Base-by-base conservation (phyloP, 2,329 filamentous ascomycete species). In the Diaporthe caulivora region DNA sequence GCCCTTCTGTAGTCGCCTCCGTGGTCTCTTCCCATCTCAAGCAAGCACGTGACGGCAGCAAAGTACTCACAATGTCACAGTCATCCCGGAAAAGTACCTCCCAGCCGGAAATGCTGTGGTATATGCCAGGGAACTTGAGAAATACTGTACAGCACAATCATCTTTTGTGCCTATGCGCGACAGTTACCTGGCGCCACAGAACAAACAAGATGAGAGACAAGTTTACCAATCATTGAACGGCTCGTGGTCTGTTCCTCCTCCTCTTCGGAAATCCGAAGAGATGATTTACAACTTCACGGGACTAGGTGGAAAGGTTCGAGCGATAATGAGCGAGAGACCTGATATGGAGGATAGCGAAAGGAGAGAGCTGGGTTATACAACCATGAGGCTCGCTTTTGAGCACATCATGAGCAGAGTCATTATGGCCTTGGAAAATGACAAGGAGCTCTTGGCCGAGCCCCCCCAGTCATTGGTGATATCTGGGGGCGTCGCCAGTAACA, bases 401-500 rank as follows among this genome's bases (percentile, higher is more conserved):
- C 96, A 98, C 84, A 86, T 98, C 34, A 92, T 91, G 1, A 93
- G 91, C 76, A 89, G 96, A 13, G 87, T 97, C 2, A 81, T 96
- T 18, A 85, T 97, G 55, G 93, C 90, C 0, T 85, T 98, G 13
- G 79, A 83, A 17, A 80, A 34, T 24, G 47, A 75, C 53, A 53
- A 72, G 47, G 57, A 73, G 40, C 75, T 72, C 26, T 21, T 44
- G 34, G 65, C 68, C 24, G 13, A 51, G 18, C n/a, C 80, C 53
- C 83, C 92, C 10, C 82, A 84, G 11, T 92, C 92, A 0, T 84
- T 98, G 6, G 94, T 98, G 13, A 88, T 98, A 5, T 93, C 95
- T 51, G 97, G 97, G 40, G 97, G 97, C 31, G 97, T 99, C 9
- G 97, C 96, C 10, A 92, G 94, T 68, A 98, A 98, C 82, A 83